Conservation (phyloP, 2,329 filamentous ascomycete genomes). For the Alternaria triticina region DNA sequence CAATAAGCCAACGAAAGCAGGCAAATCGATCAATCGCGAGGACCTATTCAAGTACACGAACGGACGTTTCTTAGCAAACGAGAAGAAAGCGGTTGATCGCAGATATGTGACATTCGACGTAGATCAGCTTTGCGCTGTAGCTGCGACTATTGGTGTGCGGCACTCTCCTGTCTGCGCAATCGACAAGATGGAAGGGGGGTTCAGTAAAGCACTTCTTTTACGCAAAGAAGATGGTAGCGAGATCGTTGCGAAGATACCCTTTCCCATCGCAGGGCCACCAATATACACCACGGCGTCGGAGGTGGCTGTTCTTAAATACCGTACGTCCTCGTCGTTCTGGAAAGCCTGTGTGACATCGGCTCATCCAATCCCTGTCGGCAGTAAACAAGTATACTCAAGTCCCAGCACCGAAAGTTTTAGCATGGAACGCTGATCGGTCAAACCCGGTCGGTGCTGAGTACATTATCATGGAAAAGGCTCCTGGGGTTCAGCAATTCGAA, state of each 20-base stretch:
- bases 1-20: not conserved
- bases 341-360: not conserved
- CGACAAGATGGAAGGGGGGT: conserved; percentile 45
- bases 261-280: conserved; percentile 37
- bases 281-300: conserved; percentile 45
- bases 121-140: conserved; percentile 36
- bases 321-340: conserved; percentile 17
- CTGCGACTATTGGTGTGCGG: conserved; percentile 18
- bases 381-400: conserved; percentile 20
- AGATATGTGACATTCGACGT: conserved; percentile 39
- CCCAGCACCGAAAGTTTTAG: conserved; percentile 37
- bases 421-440: conserved; percentile 30
- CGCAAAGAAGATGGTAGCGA: conserved; percentile 23
- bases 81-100: conserved; percentile 26
- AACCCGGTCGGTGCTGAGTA: conserved; percentile 45
- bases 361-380: conserved; percentile 4
- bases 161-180: conserved; percentile 32
- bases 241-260: conserved; percentile 29
- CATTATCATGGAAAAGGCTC: conserved; percentile 46
- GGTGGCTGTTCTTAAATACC: conserved; percentile 43
- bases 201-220: conserved; percentile 42
- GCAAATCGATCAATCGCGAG: conserved; percentile 17
- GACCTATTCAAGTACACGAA: conserved; percentile 37
- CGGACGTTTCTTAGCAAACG: conserved; percentile 37
- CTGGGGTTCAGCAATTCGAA: conserved; percentile 33